Evolutionary conservation across 768 basidiomycete genomes (phyloP), one percentile per base, ranked within the genome.

Genomic region (Roridomyces roridus): DNA sequence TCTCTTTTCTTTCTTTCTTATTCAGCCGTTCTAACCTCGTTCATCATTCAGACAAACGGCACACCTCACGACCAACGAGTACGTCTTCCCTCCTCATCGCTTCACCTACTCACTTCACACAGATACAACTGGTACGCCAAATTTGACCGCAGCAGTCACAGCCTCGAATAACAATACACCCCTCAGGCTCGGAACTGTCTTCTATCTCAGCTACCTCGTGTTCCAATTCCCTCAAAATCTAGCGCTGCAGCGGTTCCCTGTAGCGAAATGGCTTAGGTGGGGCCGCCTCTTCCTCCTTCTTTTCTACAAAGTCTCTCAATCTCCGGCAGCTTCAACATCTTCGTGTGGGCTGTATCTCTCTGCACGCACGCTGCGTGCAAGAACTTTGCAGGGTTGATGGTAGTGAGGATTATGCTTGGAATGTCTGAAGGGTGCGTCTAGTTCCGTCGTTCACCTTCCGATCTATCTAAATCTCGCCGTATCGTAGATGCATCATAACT

Each of bases 241-340:
- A 8, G 85, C 82, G 0, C 74, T 91, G 6, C 89, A 90, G 60
- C 79, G 82, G 15, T 89, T 89, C 65, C 88, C 88, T 0, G 88
- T 91, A 8, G 89, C 85, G 8, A 88, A 82, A 79, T 91, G 89
- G 89, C 87, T 91, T 84, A 89, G 87, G 88, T 81, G 7, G 29
- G 29, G 29, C n/a, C 29, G 29, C 29, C 29, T 14, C 29, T 14
- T 6, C 29, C 14, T 6, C 29, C 29, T 14, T 14, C 29, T 7
- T 31, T 7, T 14, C 6, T 31, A 7, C 29, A 31, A 14, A 31
- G 7, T 14, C 7, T 31, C 29, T 6, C 31, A 9, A 29, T 21
- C 23, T 39, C 48, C 2, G 45, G 9, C 34, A 89, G 87, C 58
- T 45, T 85, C 31, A 90, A 91, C 66, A 88, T 91, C 57, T 74